A percentile compares a stretch with the other conserved stretches of the same genome.
Conservation (phyloP, 1,284 basidiomycete genomes). For the Cryptococcus sp. region DNA sequence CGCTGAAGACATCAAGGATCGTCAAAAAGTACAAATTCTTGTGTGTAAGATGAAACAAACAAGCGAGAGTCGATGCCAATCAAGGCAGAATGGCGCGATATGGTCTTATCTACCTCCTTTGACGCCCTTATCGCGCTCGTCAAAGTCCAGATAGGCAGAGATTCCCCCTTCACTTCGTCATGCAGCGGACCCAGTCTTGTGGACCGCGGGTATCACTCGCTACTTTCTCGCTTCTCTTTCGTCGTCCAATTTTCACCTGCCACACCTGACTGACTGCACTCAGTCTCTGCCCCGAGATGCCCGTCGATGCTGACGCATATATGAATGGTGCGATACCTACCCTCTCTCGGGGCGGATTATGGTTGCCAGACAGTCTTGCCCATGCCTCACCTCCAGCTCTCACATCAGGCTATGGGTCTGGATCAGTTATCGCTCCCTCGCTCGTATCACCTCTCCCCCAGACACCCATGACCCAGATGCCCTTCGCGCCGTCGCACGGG, state of each 20-base stretch:
- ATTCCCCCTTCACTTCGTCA: too few relatives aligned
- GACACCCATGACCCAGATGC: too few relatives aligned
- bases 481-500: too few relatives aligned
- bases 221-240: not conserved
- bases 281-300: conserved; percentile 20
- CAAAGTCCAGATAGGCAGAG: too few relatives aligned
- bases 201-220: not conserved
- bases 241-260: not conserved
- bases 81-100: not conserved
- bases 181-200: too few relatives aligned
- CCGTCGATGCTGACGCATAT: conserved; percentile 37
- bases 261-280: not conserved
- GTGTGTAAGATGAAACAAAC: too few relatives aligned
- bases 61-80: too few relatives aligned
- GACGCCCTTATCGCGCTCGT: not conserved
- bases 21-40: too few relatives aligned
- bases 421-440: too few relatives aligned
- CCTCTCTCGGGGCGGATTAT: conserved; percentile 35
- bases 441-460: too few relatives aligned
- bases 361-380: conserved; percentile 17
- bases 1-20: too few relatives aligned
- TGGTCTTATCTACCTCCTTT: not conserved
- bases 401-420: not conserved
- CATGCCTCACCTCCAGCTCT: not conserved
- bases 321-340: conserved; percentile 37